Percentiles rank a stretch among this genome's conserved stretches.
phyloP scores from a whole-genome alignment of 176 grass and related monocot genomes.

The Zoysia pacifica region DNA sequence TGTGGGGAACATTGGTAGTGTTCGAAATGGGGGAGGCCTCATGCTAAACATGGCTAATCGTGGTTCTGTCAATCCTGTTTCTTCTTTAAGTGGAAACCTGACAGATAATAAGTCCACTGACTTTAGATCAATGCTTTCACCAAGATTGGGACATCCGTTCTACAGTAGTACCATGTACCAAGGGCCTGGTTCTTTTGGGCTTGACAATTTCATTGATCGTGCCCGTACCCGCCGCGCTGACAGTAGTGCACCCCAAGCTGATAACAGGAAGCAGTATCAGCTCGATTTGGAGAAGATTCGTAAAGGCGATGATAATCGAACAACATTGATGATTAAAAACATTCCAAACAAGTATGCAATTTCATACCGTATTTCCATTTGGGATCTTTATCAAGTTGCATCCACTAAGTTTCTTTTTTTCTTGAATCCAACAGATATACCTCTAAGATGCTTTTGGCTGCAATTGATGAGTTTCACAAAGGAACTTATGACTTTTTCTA shows the following conservation, averaged over 20 bases:
- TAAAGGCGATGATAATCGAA: slow-evolving; percentile 75
- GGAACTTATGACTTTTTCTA: slow-evolving; percentile 97
- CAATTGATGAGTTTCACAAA: slow-evolving; percentile 83
- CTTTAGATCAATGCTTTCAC: slow-evolving; percentile 60
- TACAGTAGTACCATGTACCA: slow-evolving; percentile 63
- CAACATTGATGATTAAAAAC: slow-evolving; percentile 97
- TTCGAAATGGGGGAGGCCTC: slow-evolving; percentile 49
- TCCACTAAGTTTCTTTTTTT: slow-evolving; percentile 14
- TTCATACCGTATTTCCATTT: slow-evolving; percentile 27
- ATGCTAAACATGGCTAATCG: slow-evolving; percentile 59
- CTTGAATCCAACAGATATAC: slow-evolving; percentile 71
- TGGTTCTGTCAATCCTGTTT: slow-evolving; percentile 49
- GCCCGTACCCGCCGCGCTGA: slow-evolving; percentile 49
- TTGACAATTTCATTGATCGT: slow-evolving; percentile 57
- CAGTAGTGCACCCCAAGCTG: slow-evolving; percentile 55
- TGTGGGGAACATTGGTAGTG: slow-evolving; percentile 46
- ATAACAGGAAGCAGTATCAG: slow-evolving; percentile 90
- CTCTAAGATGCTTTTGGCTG: slow-evolving; percentile 93
- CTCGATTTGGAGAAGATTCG: slow-evolving; percentile 90
- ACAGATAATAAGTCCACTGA: slow-evolving; percentile 62
- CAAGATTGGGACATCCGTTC: slow-evolving; percentile 60
- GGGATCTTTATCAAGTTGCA: slow-evolving; percentile 31
- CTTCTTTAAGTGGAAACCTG: slow-evolving; percentile 53
- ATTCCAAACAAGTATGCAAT: slow-evolving; percentile 88
- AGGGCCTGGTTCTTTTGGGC: slow-evolving; percentile 50